Percentiles rank a stretch among this genome's conserved stretches.
Conservation (phyloP, 129 eudicot genomes). For the Helianthus annuus region HanXRQr2.0-SUNRISE NC_035436.2:71699787-71700286, state of each 20-base stretch:
- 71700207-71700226: constrained; percentile 77
- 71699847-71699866: constrained; percentile 39
- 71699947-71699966: constrained; percentile 75
- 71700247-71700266: constrained; percentile 79
- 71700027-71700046: constrained; percentile 91
- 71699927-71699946: constrained; percentile 87
- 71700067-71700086: not conserved
- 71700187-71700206: constrained; percentile 85
- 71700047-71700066: constrained; percentile 20
- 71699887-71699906: constrained; percentile 81
- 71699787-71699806: constrained; percentile 15
- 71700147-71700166: constrained; percentile 92
- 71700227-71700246: constrained; percentile 82
- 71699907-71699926: constrained; percentile 89
- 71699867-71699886: constrained; percentile 45
- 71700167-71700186: constrained; percentile 82
- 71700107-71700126: not conserved
- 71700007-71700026: constrained; percentile 49
- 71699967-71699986: constrained; percentile 36
- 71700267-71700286: constrained; percentile 58
- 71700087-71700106: not conserved
- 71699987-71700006: constrained; percentile 28
- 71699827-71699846: no score
- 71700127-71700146: constrained; percentile 72
- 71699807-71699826: no score